A percentile compares a stretch with the other conserved stretches of the same genome.
These are phyloP conservation scores for Coemansia furcata DNA, from an alignment of 192 early-diverging fungal species.

Conservation along the genomic window DNA sequence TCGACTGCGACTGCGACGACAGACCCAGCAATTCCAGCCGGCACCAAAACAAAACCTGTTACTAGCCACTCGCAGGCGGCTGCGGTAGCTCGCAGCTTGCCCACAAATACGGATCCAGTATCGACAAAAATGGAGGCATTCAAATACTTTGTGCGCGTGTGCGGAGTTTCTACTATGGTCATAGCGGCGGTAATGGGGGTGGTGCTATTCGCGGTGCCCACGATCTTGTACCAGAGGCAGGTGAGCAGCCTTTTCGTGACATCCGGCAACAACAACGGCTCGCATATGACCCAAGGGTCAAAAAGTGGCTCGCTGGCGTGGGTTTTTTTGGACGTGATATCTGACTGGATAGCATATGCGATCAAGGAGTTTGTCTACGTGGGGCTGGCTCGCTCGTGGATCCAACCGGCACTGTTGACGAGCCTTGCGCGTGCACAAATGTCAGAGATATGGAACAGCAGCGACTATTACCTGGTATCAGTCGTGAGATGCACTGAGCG, in stretches of 20 bases:
- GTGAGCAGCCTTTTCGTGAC: not conserved
- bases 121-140: not conserved
- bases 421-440: conserved; percentile 19
- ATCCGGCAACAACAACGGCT: not conserved
- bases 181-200: conserved; percentile 8
- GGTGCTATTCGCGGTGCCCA: conserved; percentile 15
- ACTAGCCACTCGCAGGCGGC: not conserved
- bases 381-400: conserved; percentile 8
- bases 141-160: conserved; percentile 3
- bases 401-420: conserved; percentile 14
- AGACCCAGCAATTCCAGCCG: not conserved
- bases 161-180: conserved; percentile 12
- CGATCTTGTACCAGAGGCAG: conserved; percentile 12
- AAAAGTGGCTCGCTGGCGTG: not conserved
- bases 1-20: not conserved
- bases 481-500: conserved; percentile 16
- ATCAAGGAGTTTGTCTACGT: conserved; percentile 18
- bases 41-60: too few relatives aligned
- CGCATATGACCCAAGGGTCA: not conserved
- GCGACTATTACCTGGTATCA: not conserved
- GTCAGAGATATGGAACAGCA: conserved; percentile 18
- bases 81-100: not conserved
- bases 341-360: conserved; percentile 17
- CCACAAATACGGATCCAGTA: not conserved
- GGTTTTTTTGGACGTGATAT: not conserved